Base-by-base conservation (phyloP, 345 rosid genomes). In the Physaria fendleri region DNA sequence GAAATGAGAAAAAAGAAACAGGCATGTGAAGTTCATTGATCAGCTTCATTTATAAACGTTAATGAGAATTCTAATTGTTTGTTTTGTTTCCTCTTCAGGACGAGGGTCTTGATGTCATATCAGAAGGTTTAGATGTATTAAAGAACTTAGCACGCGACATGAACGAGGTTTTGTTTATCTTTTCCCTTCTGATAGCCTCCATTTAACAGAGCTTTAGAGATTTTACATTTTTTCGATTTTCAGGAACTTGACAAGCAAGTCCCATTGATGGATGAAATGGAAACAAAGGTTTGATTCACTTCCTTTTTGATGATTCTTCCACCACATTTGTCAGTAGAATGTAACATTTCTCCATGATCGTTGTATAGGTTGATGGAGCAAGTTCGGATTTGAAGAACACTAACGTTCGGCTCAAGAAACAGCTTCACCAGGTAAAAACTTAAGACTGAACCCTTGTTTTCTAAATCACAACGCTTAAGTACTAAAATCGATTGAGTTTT, bases 1-100 rank as follows among this genome's bases (percentile, higher is more conserved):
- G 90, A 92, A 69, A 82, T 74, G 83, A 68, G 95, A 53, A 81
- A 75, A 73, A 54, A 66, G 78, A 92, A 88, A 82, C 98, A 88
- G 85, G 90, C 76, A 85, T 56, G 78, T 69, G 76, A 63, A 44
- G 58, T 67, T 56, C 58, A 23, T 62, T 2, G 6, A 60, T 52
- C 42, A 28, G 46, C 29, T 55, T 43, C n/a, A n/a, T n/a, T 27
- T 8, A 12, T 5, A 29, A 2, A 16, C n/a, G n/a, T n/a, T n/a
- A 76, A 75, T 13, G 81, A 82, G 61, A 85, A 85, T 55, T 47
- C 65, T 49, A 73, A 68, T 25, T 12, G 23, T 5, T 32, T 73
- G 13, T 75, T 13, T 4, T 84, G 56, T 81, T 74, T 71, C 72
- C 59, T 65, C 11, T 82, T 68, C 17, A 69, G 68, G 74, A 69